Conservation (phyloP, 352 stramenopile genomes). For the Phytopythium cucurbitacearum region DNA sequence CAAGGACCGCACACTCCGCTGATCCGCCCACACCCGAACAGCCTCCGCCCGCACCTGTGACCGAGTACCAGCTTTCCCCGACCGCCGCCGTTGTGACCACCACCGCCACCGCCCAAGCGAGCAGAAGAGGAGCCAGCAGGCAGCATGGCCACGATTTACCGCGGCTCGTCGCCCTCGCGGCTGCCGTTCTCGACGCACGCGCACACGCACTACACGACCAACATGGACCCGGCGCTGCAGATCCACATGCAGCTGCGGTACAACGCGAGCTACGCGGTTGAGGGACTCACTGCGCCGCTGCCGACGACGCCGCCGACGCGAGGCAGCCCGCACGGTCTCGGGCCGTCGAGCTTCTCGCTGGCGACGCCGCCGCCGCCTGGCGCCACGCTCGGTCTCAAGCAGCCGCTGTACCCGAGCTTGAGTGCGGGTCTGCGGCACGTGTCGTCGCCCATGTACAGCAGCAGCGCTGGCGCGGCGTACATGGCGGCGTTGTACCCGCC, state of each 20-base stretch:
- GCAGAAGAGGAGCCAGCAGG: background rate
- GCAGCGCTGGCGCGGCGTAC: conserved; percentile 10
- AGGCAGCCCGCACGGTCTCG: conserved; percentile 3
- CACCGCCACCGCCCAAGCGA: background rate
- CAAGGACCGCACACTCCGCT: no score
- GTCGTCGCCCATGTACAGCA: conserved; percentile 16
- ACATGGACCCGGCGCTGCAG: conserved; percentile 29
- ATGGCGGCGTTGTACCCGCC: conserved; percentile 61
- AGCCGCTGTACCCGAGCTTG: conserved; percentile 22
- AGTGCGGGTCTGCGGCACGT: background rate
- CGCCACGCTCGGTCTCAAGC: conserved; percentile 33
- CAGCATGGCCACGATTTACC: conserved; percentile 70
- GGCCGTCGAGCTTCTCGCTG: conserved; percentile 7
- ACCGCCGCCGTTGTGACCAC: background rate
- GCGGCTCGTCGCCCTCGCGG: conserved; percentile 43
- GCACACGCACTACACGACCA: conserved; percentile 66
- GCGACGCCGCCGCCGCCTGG: conserved; percentile 31
- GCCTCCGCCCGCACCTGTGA: no score
- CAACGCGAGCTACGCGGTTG: conserved; percentile 34
- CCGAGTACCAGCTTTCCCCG: no score
- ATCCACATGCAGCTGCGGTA: conserved; percentile 64
- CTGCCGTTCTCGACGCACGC: conserved; percentile 44
- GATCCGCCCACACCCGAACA: no score
- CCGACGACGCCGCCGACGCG: conserved; percentile 21
- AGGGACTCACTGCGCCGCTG: conserved; percentile 38